A percentile compares a stretch with the other conserved stretches of the same genome.
Evolutionary conservation across 768 basidiomycete genomes (phyloP).

Genomic region (Dioszegia hungarica): DNA sequence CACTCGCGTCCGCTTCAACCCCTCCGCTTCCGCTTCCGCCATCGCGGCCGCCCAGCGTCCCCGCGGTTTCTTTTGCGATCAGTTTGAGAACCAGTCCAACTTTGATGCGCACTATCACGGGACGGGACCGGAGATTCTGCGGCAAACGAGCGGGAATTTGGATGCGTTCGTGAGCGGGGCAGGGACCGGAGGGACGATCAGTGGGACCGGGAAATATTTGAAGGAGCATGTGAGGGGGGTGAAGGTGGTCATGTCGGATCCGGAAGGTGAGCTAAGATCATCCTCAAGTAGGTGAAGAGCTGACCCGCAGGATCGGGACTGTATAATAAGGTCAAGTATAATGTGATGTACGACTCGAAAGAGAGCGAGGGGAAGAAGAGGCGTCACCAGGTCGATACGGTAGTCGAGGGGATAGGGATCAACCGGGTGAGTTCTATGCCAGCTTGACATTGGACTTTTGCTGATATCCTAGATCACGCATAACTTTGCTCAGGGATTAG

Average conservation of each 20-base stretch:
- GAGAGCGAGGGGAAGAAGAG: conserved; percentile 92
- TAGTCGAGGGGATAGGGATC: conserved; percentile 70
- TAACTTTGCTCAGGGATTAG: conserved; percentile 79
- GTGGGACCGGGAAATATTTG: conserved; percentile 73
- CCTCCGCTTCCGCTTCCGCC: not conserved
- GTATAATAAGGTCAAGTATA: conserved; percentile 90
- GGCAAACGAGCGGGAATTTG: conserved; percentile 75
- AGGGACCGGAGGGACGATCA: conserved; percentile 90
- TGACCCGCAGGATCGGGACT: conserved; percentile 64
- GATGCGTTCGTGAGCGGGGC: conserved; percentile 88
- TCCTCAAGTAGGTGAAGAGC: not conserved
- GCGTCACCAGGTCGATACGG: conserved; percentile 73
- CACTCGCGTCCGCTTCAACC: not conserved
- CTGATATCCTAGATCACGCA: conserved; percentile 58
- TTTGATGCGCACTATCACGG: conserved; percentile 80
- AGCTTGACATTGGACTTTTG: not conserved
- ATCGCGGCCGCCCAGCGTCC: conserved; percentile 47
- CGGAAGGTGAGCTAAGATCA: conserved; percentile 56
- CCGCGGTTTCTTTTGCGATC: conserved; percentile 83
- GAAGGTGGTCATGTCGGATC: conserved; percentile 74
- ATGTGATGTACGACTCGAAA: conserved; percentile 89
- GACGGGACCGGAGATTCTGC: conserved; percentile 93
- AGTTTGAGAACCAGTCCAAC: conserved; percentile 95
- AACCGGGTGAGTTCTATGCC: conserved; percentile 57
- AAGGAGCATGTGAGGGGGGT: conserved; percentile 68